A percentile compares a stretch with the other conserved stretches of the same genome.
Evolutionary conservation across 768 basidiomycete genomes (phyloP).

Genomic region (Exidia glandulosa): DNA sequence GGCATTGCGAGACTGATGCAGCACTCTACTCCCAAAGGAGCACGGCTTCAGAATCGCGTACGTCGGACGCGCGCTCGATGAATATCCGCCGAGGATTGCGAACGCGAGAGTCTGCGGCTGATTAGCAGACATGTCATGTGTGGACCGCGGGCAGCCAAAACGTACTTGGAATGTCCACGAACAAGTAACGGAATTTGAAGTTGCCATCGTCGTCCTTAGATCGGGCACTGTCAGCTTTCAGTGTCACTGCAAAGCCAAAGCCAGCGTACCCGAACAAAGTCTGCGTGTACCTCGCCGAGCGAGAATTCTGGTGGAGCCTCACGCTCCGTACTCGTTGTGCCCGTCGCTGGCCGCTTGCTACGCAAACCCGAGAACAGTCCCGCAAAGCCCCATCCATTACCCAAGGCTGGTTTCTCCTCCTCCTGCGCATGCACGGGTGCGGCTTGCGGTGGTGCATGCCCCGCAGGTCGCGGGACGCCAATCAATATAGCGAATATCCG

Average conservation of each 20-base stretch:
- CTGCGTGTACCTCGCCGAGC: neutral
- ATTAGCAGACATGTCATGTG: conserved; percentile 6
- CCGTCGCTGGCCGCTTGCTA: conserved; percentile 20
- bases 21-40: conserved; percentile 38
- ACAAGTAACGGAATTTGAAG: conserved; percentile 66
- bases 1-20: neutral
- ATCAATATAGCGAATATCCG: conserved; percentile 2
- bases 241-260: neutral
- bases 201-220: conserved; percentile 62
- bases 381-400: conserved; percentile 42
- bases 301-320: neutral
- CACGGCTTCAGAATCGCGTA: conserved; percentile 60
- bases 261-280: conserved; percentile 14
- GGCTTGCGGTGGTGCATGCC: neutral
- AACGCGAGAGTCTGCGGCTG: conserved; percentile 44
- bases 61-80: conserved; percentile 54
- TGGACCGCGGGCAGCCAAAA: conserved; percentile 16
- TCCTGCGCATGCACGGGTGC: conserved; percentile 9
- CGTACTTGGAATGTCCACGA: conserved; percentile 73
- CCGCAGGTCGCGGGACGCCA: neutral
- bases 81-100: conserved; percentile 56
- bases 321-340: neutral
- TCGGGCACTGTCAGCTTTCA: conserved; percentile 1
- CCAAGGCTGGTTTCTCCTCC: conserved; percentile 14
- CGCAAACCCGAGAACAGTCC: conserved; percentile 61